phyloP scores from a whole-genome alignment of 164 flowering plant genomes.

The Tetracentron sinense region DNA sequence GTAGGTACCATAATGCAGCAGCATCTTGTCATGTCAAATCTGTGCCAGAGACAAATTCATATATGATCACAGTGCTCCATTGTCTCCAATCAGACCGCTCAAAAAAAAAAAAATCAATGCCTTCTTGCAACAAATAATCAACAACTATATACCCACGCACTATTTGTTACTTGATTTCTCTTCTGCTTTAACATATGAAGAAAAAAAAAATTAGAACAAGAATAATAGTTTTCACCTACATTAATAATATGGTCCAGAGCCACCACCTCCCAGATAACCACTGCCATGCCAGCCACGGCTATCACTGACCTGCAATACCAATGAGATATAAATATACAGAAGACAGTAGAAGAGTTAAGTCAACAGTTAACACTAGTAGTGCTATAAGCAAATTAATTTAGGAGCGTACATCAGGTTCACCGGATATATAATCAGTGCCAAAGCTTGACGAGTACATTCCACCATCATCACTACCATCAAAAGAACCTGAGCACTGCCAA shows the following conservation, averaged over 20 bases:
- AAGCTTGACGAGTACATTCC: constrained; percentile 81
- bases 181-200: background rate
- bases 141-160: background rate
- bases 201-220: background rate
- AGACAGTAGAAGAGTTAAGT: background rate
- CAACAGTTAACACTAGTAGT: background rate
- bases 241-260: constrained; percentile 79
- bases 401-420: constrained; percentile 67
- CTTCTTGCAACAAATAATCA: constrained; percentile 13
- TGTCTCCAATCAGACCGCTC: constrained; percentile 26
- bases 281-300: constrained; percentile 70
- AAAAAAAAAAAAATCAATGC: constrained; percentile 11
- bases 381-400: background rate
- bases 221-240: constrained; percentile 37
- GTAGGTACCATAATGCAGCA: constrained; percentile 43
- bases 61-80: constrained; percentile 42
- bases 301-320: constrained; percentile 56
- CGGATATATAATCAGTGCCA: constrained; percentile 68
- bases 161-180: background rate
- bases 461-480: constrained; percentile 58
- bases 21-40: constrained; percentile 46
- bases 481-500: constrained; percentile 54
- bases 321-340: background rate
- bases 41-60: constrained; percentile 54
- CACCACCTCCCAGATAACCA: constrained; percentile 71